Evolutionary conservation across 1,284 basidiomycete species (phyloP), one percentile per base, ranked within the genome.

Genomic region (Apiotrichum siamense): DNA sequence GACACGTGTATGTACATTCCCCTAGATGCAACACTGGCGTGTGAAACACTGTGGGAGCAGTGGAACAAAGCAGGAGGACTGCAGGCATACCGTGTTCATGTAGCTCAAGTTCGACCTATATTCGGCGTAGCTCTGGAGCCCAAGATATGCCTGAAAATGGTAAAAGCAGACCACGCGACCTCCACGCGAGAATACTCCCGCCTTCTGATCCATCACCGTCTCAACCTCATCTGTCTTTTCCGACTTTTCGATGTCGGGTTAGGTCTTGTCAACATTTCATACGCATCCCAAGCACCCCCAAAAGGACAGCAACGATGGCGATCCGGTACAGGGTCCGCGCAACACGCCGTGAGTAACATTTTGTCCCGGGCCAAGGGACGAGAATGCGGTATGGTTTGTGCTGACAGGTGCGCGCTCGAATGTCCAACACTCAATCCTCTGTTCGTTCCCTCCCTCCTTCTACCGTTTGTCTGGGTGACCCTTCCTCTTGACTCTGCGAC

Each of bases 291-390:
- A 2, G 36, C 13, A 43, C 27, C 13, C 23, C 4, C 5, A 36
- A 35, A 41, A 41, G 24, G 15, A 26, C 32, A 17, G 24, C n/a
- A 38, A 33, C 17, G 24, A 49, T 41, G 40, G 39, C 31, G 29
- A 41, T 40, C 29, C 45, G 50, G 24, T 52, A 37, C 45, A 52
- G 40, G 50, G 50, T 52, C 45, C 50, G 45, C 46, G 40, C 50
- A 18, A 23, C 50, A 37, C 39, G 40, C 25, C 29, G 50, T 52
- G 31, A 52, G 50, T 52, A 15, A 9, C 2, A n/a, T 31, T n/a
- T 12, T 13, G 12, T 21, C 13, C 29, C 29, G 7, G n/a, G n/a
- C n/a, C n/a, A n/a, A n/a, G n/a, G n/a, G n/a, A n/a, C n/a, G n/a
- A n/a, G n/a, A n/a, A n/a, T n/a, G n/a, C n/a, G n/a, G n/a, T n/a